These are phyloP conservation scores for Phytophthora europaea DNA, from an alignment of 352 stramenopile species.

Conservation along the genomic window DNA sequence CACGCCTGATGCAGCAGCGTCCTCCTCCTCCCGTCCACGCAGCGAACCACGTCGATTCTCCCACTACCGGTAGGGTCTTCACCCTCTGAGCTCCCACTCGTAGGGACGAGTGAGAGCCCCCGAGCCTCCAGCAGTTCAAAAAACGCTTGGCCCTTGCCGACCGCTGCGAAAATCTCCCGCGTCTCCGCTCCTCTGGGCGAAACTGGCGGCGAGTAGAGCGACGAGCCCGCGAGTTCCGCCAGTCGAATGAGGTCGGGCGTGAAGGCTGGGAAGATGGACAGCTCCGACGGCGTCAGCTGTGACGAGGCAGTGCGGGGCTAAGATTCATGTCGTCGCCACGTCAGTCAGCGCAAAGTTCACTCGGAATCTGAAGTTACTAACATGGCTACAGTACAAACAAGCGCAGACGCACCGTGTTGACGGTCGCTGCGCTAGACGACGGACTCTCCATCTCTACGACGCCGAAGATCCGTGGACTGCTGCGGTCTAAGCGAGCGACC, in stretches of 20 bases:
- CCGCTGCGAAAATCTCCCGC: conserved; percentile 38
- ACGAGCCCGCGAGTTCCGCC: conserved; percentile 24
- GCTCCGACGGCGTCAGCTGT: conserved; percentile 16
- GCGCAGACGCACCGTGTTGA: conserved; percentile 11
- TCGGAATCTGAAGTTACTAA: conserved; percentile 23
- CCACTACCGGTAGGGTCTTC: neutral
- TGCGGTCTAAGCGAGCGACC: neutral
- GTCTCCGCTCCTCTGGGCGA: conserved; percentile 20
- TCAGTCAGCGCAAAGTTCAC: conserved; percentile 12
- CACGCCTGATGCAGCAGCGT: conserved; percentile 78
- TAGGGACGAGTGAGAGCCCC: conserved; percentile 18
- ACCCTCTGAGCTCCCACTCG: neutral
- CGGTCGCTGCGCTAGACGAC: neutral
- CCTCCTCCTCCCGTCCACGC: conserved; percentile 60
- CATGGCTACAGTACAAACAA: neutral
- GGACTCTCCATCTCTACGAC: conserved; percentile 5
- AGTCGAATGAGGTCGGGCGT: conserved; percentile 25
- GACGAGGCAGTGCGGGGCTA: conserved; percentile 10
- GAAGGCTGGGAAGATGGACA: conserved; percentile 40
- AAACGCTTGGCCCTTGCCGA: conserved; percentile 30
- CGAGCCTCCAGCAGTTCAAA: conserved; percentile 40
- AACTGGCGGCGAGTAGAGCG: conserved; percentile 24
- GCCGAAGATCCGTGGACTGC: neutral
- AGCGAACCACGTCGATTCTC: conserved; percentile 51
- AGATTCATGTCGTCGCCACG: neutral